These are phyloP conservation scores for Lipomyces starkeyi DNA, from an alignment of 805 yeast genomes.

Conservation along the genomic window DNA sequence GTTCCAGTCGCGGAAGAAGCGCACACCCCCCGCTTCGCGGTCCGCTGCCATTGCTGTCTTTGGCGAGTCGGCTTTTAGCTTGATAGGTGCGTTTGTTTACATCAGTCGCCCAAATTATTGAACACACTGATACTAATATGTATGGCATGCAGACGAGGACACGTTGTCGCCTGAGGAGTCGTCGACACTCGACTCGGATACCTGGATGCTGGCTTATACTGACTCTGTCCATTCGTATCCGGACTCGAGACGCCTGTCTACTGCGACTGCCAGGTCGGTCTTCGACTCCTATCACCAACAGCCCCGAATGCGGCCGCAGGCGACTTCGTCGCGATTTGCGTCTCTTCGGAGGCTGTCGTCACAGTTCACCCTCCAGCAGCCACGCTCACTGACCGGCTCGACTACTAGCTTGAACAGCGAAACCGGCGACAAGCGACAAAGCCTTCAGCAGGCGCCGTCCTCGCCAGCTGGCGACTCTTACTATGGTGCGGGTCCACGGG, in stretches of 20 bases:
- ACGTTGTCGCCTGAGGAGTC: slow-evolving; percentile 34
- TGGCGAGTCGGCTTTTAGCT: slow-evolving; percentile 27
- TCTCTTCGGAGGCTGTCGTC: slow-evolving; percentile 20
- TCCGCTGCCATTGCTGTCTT: slow-evolving; percentile 32
- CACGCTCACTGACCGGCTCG: slow-evolving; percentile 12
- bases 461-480: not conserved
- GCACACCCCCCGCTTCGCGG: slow-evolving; percentile 12
- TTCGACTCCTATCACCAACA: slow-evolving; percentile 28
- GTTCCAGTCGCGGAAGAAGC: slow-evolving; percentile 22
- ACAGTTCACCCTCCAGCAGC: slow-evolving; percentile 24
- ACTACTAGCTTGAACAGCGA: not conserved
- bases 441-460: not conserved
- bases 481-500: not conserved
- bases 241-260: slow-evolving; percentile 21
- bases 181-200: slow-evolving; percentile 32
- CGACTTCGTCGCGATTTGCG: slow-evolving; percentile 8
- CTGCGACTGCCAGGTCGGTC: slow-evolving; percentile 26
- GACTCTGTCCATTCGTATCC: slow-evolving; percentile 25
- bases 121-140: not conserved
- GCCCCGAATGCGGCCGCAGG: slow-evolving; percentile 2
- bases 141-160: slow-evolving; percentile 27
- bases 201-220: slow-evolving; percentile 29
- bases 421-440: not conserved
- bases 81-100: slow-evolving; percentile 7
- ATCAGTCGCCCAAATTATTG: too few relatives aligned